Base-by-base conservation (phyloP, 2,329 filamentous ascomycete species). In the Ascosphaera acerosa region DNA sequence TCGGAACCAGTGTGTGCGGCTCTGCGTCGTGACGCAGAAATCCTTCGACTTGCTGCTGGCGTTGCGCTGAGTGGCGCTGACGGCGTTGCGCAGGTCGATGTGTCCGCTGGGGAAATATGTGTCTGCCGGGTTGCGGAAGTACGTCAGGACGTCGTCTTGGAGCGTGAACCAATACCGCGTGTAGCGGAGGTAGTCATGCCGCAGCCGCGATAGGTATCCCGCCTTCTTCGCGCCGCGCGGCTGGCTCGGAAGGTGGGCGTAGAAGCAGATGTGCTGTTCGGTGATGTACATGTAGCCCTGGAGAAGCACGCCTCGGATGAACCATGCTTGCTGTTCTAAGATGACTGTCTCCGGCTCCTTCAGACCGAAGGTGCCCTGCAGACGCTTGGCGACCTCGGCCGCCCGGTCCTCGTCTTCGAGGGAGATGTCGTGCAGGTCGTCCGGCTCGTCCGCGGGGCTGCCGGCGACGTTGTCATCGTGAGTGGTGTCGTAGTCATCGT, bases 271-370 rank as follows among this genome's bases (percentile, higher is more conserved):
- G 47, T 97, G 87, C 42, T 73, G 76, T 37, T 75, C 62, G 0
- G 87, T 94, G 44, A 97, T 77, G 53, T 94, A 94, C 64, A 97
- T 73, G 48, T 87, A 92, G 4, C 87, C 87, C 47, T 92, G 81
- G 6, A 94, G 62, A 18, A 94, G 58, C 28, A 91, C 80, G 45
- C 76, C 91, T 48, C 92, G 81, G 19, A 94, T 56, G 23, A 94
- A 57, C 71, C 80, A 92, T 53, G 84, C 94, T 6, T 81, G 76
- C 47, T 89, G 92, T 56, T 94, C 84, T 68, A 49, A 70, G 37
- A 91, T 69, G 15, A 94, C 77, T 36, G 81, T 73, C 47, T 97
- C 87, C 0, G 75, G 64, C 22, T 66, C 59, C 17, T 80, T 69
- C 40, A 92, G 87, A 31, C 73, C 65, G 44, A 90, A 91, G 37